A percentile compares a stretch with the other conserved stretches of the same genome.
phyloP scores from a whole-genome alignment of 257 asterid genomes.

The Solanum ossicruentum region DNA sequence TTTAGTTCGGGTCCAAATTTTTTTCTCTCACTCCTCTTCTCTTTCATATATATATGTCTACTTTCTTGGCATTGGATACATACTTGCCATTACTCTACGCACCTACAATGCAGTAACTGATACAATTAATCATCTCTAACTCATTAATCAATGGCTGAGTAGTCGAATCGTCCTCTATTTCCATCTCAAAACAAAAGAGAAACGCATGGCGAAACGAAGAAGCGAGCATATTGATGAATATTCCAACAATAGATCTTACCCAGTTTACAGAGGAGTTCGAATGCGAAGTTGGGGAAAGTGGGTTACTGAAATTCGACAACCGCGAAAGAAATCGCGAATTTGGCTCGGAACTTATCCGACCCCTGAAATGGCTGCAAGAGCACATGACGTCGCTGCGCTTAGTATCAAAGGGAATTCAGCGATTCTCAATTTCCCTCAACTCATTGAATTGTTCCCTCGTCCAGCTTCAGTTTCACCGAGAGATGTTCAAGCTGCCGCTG shows the following conservation, averaged over 20 bases:
- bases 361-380: conserved; percentile 2
- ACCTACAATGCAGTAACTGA: not conserved
- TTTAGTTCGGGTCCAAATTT: not conserved
- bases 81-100: too few species aligned
- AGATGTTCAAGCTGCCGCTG: conserved; percentile 1
- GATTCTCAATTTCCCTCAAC: not conserved
- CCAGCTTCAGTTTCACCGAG: not conserved
- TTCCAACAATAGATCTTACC: not conserved
- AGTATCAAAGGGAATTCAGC: not conserved
- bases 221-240: not conserved
- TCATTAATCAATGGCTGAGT: not conserved
- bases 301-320: conserved; percentile 1
- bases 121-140: not conserved
- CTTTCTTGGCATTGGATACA: not conserved
- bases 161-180: not conserved
- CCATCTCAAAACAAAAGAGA: not conserved
- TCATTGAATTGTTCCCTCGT: not conserved
- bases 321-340: not conserved
- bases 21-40: not conserved
- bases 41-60: not conserved
- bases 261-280: conserved; percentile 1
- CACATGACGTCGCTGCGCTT: not conserved
- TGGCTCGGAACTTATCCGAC: not conserved
- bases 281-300: not conserved
- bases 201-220: not conserved